phyloP scores from a whole-genome alignment of 2,329 filamentous ascomycete species.

The Calonectria leucothoes region DNA sequence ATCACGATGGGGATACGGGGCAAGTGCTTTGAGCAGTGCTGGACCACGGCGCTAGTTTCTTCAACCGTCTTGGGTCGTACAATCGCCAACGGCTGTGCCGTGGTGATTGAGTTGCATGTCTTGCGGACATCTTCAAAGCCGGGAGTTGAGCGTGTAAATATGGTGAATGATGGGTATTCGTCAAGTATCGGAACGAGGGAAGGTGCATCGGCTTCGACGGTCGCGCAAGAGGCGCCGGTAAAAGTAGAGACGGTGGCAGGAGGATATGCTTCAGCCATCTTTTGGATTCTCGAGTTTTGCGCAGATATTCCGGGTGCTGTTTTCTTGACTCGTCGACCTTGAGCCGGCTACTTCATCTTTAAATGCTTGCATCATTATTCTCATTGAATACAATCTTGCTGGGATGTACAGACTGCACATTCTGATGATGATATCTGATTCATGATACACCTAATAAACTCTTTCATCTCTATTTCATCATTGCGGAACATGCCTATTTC shows the following conservation, averaged over 20 bases:
- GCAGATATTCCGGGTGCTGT: too few relatives aligned
- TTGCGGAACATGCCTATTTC: background rate
- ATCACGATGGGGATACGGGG: conserved; percentile 20
- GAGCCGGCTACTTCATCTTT: background rate
- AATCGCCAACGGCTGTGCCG: background rate
- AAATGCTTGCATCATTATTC: background rate
- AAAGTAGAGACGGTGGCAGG: background rate
- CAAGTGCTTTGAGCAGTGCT: background rate
- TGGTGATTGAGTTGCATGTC: background rate
- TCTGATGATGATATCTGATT: background rate
- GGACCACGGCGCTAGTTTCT: background rate
- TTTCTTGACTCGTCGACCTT: too few relatives aligned
- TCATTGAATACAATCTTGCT: background rate
- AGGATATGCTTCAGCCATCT: conserved; percentile 8
- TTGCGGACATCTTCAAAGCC: conserved; percentile 6
- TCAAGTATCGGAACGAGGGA: background rate
- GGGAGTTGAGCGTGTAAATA: conserved; percentile 3
- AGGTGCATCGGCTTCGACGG: conserved; percentile 1
- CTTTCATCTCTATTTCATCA: background rate
- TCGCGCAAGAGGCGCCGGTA: background rate
- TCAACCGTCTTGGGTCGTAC: background rate
- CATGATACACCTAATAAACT: background rate
- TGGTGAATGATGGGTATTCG: background rate
- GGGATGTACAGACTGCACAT: too few relatives aligned
- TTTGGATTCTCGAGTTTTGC: background rate